phyloP scores from a whole-genome alignment of 2,329 filamentous ascomycete species.

The Ophiostoma triangulosporum region DNA sequence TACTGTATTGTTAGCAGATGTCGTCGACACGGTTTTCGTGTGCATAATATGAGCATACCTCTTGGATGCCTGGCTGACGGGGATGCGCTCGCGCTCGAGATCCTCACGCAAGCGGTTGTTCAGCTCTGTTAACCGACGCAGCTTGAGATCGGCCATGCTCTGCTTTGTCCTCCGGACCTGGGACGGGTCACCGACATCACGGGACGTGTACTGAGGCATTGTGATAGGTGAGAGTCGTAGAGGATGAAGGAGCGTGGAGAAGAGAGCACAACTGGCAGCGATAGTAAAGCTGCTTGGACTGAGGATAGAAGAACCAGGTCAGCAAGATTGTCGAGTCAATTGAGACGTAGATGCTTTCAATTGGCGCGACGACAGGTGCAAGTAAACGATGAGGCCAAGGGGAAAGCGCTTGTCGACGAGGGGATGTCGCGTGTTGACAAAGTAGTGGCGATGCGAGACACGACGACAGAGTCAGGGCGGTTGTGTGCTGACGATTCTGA shows the following conservation, averaged over 20 bases:
- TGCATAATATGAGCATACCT: slow-evolving; percentile 37
- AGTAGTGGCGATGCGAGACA: too few species aligned
- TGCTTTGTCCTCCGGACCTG: slow-evolving; percentile 89
- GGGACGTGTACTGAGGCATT: slow-evolving; percentile 55
- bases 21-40: neutral
- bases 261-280: neutral
- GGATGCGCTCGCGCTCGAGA: slow-evolving; percentile 86
- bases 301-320: neutral
- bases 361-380: neutral
- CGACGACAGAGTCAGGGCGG: too few species aligned
- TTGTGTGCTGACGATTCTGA: too few species aligned
- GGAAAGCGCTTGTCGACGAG: too few species aligned
- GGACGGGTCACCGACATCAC: slow-evolving; percentile 53
- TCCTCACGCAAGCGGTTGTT: slow-evolving; percentile 95
- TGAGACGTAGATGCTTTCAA: neutral
- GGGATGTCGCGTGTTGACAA: too few species aligned
- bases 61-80: slow-evolving; percentile 83
- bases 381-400: neutral
- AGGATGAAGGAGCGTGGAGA: too few species aligned
- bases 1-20: slow-evolving; percentile 36
- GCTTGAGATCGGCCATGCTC: slow-evolving; percentile 97
- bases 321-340: neutral
- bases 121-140: slow-evolving; percentile 88
- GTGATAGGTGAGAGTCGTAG: slow-evolving; percentile 20
- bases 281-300: neutral